Evolutionary conservation across 345 rosid genomes (phyloP).

Genomic region (Lepidium aucheri): DNA sequence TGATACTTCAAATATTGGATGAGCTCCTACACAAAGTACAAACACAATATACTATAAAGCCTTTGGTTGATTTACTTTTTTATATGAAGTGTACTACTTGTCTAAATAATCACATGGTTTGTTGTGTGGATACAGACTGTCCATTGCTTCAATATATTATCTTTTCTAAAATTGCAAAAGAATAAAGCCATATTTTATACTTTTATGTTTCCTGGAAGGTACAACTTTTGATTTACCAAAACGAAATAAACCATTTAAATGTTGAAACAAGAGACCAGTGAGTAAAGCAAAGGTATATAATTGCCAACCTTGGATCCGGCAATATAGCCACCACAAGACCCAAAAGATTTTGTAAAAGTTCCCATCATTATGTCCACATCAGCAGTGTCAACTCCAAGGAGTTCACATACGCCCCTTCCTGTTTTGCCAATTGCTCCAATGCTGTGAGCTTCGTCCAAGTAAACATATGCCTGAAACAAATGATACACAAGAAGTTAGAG

Average conservation of each 20-base stretch:
- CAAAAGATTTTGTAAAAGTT: slow-evolving; percentile 94
- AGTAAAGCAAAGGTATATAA: background rate
- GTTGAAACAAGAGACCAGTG: background rate
- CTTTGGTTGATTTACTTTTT: background rate
- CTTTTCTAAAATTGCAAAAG: too few relatives aligned
- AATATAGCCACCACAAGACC: slow-evolving; percentile 96
- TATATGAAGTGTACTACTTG: background rate
- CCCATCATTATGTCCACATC: slow-evolving; percentile 98
- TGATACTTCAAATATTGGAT: slow-evolving; percentile 58
- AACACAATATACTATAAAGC: background rate
- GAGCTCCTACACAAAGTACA: slow-evolving; percentile 42
- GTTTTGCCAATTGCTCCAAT: slow-evolving; percentile 88
- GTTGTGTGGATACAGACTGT: background rate
- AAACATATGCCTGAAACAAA: slow-evolving; percentile 57
- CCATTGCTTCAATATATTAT: too few relatives aligned
- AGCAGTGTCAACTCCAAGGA: slow-evolving; percentile 81
- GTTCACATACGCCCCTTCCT: slow-evolving; percentile 93
- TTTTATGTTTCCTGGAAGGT: too few relatives aligned
- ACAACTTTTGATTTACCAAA: background rate
- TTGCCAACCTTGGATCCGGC: slow-evolving; percentile 80
- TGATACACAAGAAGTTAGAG: background rate
- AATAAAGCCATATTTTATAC: too few relatives aligned
- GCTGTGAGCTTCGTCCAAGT: slow-evolving; percentile 95
- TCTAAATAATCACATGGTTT: background rate
- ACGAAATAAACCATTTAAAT: background rate